Base-by-base conservation (phyloP, 345 rosid species). In the Cardamine chenopodiifolia region DNA sequence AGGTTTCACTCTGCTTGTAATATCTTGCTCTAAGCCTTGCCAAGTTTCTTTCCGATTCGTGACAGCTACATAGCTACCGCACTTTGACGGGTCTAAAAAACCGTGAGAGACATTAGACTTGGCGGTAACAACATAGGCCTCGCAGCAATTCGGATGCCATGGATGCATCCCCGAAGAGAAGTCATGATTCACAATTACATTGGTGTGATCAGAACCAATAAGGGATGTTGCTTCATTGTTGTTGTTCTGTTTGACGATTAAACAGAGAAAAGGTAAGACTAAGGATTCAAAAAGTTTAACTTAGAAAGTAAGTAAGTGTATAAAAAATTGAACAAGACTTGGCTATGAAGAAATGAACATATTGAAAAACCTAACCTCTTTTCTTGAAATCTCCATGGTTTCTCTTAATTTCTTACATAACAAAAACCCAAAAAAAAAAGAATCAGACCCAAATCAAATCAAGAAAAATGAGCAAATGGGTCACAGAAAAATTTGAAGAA, bases 11-110 rank as follows among this genome's bases (percentile, higher is more conserved):
- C 82, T 86, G 69, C 72, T 71, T 23, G 99, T 90, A 69, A 92
- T 90, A 74, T 95, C 93, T 77, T 92, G 97, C 70, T 90, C 99
- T 73, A 95, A 82, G 25, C 97, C 99, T 72, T 95, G 97, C 99
- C 97, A 95, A 63, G 88, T 80, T 82, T 92, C 87, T 20, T 79
- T 87, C 47, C 99, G 80, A 66, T 90, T 85, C 4, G 85, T 80
- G 68, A 90, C 83, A 70, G 84, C 92, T 44, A 86, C 93, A 62
- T 55, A 85, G 56, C 45, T 76, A 53, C 88, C 75, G 0, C 75
- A 86, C 7, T 71, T 42, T 37, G 79, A 80, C 20, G 81, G 52
- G 44, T 78, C 25, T 47, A 82, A 49, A 74, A 73, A 83, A 87
- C 81, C 49, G 86, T 88, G 75, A 83, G 62, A 62, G 76, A 68